phyloP scores from a whole-genome alignment of 306 rosid genomes.

The Rubus idaeus region DNA sequence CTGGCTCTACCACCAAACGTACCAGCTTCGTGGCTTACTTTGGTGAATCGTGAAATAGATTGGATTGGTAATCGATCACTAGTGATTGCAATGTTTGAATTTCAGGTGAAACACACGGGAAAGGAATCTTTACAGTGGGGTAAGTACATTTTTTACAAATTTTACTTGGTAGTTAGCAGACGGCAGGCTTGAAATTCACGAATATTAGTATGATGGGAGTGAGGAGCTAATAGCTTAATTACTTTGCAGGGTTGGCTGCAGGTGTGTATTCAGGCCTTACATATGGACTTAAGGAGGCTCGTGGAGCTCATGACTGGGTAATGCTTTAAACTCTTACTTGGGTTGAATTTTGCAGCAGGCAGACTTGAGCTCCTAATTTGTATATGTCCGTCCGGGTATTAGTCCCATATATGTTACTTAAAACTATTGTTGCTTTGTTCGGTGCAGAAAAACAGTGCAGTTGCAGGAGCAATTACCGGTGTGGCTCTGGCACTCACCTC shows the following conservation, averaged over 20 bases:
- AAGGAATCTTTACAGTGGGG: constrained; percentile 93
- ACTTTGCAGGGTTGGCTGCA: constrained; percentile 66
- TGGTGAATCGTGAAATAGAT: not conserved
- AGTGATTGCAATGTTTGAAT: not conserved
- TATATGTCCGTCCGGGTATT: no score
- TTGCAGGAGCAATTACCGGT: constrained; percentile 84
- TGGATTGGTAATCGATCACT: not conserved
- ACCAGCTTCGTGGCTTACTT: not conserved
- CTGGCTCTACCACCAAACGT: not conserved
- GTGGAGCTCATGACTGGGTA: constrained; percentile 93
- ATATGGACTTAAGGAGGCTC: constrained; percentile 80
- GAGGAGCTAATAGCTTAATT: not conserved
- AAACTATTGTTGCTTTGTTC: not conserved
- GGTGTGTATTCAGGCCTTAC: constrained; percentile 86
- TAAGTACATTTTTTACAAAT: constrained; percentile 9
- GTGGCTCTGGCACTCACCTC: constrained; percentile 69
- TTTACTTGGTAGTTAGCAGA: not conserved
- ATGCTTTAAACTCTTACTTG: not conserved
- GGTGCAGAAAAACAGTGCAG: constrained; percentile 86
- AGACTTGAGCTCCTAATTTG: not conserved
- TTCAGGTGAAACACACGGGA: constrained; percentile 76
- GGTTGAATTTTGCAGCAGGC: not conserved
- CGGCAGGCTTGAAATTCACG: not conserved
- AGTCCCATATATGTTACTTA: not conserved
- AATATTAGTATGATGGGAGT: not conserved